Conservation (phyloP, 495 filamentous ascomycete genomes). For the Amniculicola lignicola region DNA sequence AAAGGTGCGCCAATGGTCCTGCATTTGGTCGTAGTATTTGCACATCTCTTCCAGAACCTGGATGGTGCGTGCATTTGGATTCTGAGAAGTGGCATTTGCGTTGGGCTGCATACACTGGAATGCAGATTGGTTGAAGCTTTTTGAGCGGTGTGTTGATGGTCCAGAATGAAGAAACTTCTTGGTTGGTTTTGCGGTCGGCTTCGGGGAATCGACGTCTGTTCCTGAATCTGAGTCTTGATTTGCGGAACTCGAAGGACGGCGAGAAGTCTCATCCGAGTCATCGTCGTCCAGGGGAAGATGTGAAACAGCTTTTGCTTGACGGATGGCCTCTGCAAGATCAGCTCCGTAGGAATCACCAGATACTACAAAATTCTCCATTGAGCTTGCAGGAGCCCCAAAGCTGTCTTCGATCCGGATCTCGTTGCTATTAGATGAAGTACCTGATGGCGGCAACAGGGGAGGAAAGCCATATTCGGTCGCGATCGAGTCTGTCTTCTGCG, state of each 20-base stretch:
- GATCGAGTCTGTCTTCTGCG: slow-evolving; percentile 11
- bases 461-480: not conserved
- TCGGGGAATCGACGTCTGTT: slow-evolving; percentile 27
- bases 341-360: slow-evolving; percentile 40
- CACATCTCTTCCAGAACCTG: slow-evolving; percentile 77
- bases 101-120: slow-evolving; percentile 70
- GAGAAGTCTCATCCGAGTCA: slow-evolving; percentile 18
- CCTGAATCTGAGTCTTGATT: slow-evolving; percentile 14
- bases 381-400: slow-evolving; percentile 2
- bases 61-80: slow-evolving; percentile 74
- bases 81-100: slow-evolving; percentile 45
- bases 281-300: slow-evolving; percentile 47
- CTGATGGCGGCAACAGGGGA: not conserved
- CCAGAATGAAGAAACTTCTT: slow-evolving; percentile 17
- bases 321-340: slow-evolving; percentile 57
- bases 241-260: slow-evolving; percentile 20
- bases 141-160: not conserved
- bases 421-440: not conserved
- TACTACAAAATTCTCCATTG: not conserved
- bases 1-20: slow-evolving; percentile 75
- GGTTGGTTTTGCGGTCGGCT: not conserved
- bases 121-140: slow-evolving; percentile 45
- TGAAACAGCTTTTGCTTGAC: slow-evolving; percentile 52
- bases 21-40: slow-evolving; percentile 69
- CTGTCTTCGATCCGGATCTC: slow-evolving; percentile 3